These are phyloP conservation scores for Wickerhamomyces strasburgensis DNA, from an alignment of 805 yeast genomes.

Conservation along the genomic window DNA sequence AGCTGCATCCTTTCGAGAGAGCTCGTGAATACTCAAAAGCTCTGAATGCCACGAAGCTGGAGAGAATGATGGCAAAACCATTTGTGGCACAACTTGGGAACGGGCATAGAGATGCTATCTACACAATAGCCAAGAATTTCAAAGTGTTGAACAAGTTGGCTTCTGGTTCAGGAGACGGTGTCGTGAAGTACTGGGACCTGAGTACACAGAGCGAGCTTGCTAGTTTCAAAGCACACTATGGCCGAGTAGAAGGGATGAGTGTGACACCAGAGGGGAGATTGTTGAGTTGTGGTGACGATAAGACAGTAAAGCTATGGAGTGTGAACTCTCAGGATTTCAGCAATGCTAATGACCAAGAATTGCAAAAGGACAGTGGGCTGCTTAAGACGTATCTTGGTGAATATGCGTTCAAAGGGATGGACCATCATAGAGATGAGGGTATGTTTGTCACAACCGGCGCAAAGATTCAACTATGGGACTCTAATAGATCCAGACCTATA, in stretches of 20 bases:
- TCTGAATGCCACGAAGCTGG: slow-evolving; percentile 89
- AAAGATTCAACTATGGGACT: slow-evolving; percentile 88
- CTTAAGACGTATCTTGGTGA: slow-evolving; percentile 78
- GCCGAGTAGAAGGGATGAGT: slow-evolving; percentile 79
- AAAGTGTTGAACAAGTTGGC: slow-evolving; percentile 69
- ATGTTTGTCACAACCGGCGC: slow-evolving; percentile 92
- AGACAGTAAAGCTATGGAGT: slow-evolving; percentile 86
- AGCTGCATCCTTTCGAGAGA: slow-evolving; percentile 93
- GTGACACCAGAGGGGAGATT: slow-evolving; percentile 52
- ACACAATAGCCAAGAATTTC: slow-evolving; percentile 77
- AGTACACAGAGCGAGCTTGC: slow-evolving; percentile 70
- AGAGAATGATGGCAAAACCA: slow-evolving; percentile 96
- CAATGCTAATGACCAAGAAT: slow-evolving; percentile 28
- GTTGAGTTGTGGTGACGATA: slow-evolving; percentile 87
- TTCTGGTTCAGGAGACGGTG: slow-evolving; percentile 93
- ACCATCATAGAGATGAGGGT: slow-evolving; percentile 73
- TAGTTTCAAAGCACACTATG: slow-evolving; percentile 84
- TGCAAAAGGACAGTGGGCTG: slow-evolving; percentile 44
- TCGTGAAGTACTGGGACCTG: slow-evolving; percentile 90
- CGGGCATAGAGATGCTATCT: slow-evolving; percentile 95
- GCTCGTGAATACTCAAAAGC: slow-evolving; percentile 97
- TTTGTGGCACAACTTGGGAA: slow-evolving; percentile 91
- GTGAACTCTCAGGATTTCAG: slow-evolving; percentile 51
- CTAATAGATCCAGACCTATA: slow-evolving; percentile 69
- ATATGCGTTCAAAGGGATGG: slow-evolving; percentile 78